Evolutionary conservation across 495 filamentous ascomycete genomes (phyloP).

Genomic region (Aspergillus saccharolyticus): DNA sequence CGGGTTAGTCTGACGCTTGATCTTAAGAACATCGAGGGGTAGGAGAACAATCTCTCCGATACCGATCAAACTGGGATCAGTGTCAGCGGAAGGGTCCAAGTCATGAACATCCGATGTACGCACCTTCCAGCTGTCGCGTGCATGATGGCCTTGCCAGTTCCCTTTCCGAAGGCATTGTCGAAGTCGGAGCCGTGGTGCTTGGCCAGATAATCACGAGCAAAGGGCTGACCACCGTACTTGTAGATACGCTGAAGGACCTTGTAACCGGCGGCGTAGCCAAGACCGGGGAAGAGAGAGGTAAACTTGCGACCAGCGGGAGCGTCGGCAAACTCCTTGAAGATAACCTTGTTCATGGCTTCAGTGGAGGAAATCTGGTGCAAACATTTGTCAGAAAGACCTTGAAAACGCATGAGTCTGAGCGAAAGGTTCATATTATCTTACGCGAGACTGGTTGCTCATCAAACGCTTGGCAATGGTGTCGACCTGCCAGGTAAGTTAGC

Average conservation of each 20-base stretch:
- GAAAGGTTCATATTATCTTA: slow-evolving; percentile 27
- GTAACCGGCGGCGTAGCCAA: slow-evolving; percentile 96
- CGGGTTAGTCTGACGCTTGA: slow-evolving; percentile 99
- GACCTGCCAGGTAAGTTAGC: slow-evolving; percentile 54
- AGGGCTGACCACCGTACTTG: slow-evolving; percentile 98
- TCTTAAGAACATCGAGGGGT: slow-evolving; percentile 95
- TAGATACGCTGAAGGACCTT: slow-evolving; percentile 96
- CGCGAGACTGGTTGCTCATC: slow-evolving; percentile 93
- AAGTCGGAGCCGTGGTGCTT: slow-evolving; percentile 75
- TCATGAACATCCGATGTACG: slow-evolving; percentile 8
- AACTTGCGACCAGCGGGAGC: slow-evolving; percentile 71
- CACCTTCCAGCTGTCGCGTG: slow-evolving; percentile 92
- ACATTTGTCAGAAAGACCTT: not conserved
- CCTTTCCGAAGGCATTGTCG: slow-evolving; percentile 85
- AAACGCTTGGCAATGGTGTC: slow-evolving; percentile 97
- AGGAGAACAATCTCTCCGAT: slow-evolving; percentile 95
- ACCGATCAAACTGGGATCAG: slow-evolving; percentile 69
- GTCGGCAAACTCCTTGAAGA: slow-evolving; percentile 86
- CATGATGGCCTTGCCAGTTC: slow-evolving; percentile 97
- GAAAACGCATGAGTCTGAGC: not conserved
- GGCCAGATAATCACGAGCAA: slow-evolving; percentile 86
- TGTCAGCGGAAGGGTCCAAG: slow-evolving; percentile 13
- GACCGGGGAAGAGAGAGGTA: slow-evolving; percentile 90
- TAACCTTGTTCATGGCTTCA: slow-evolving; percentile 71
- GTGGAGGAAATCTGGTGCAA: slow-evolving; percentile 51